Percentiles rank a stretch among this genome's conserved stretches.
These are phyloP conservation scores for Alopecurus myosuroides DNA, from an alignment of 176 grass and related monocot species.

Conservation along the genomic window DNA sequence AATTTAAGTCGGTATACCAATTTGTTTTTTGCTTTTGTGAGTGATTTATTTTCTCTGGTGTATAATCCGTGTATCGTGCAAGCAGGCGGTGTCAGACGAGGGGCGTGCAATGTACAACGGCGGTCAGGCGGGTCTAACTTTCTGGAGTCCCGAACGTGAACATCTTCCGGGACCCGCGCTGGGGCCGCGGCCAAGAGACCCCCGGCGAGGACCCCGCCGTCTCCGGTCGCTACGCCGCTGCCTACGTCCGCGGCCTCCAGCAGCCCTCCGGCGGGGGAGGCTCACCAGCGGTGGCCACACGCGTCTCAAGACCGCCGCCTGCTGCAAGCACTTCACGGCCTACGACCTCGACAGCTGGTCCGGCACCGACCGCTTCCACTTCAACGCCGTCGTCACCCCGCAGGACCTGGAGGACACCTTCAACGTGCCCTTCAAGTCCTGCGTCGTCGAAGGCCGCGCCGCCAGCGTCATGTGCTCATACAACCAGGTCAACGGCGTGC, in stretches of 20 bases:
- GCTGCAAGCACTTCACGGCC: constrained; percentile 98
- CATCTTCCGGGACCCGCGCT: constrained; percentile 81
- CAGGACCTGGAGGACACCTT: constrained; percentile 93
- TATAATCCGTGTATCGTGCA: not conserved
- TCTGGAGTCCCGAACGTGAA: constrained; percentile 95
- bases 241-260: constrained; percentile 76
- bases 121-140: constrained; percentile 59
- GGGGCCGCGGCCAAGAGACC: constrained; percentile 84
- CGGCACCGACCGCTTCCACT: constrained; percentile 63
- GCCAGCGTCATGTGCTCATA: constrained; percentile 93
- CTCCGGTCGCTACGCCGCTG: constrained; percentile 50
- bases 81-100: constrained; percentile 73
- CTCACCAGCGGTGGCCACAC: not conserved
- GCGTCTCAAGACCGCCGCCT: constrained; percentile 74
- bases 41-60: not conserved
- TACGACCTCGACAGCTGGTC: constrained; percentile 91
- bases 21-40: no score
- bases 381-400: constrained; percentile 64
- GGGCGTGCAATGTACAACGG: constrained; percentile 82
- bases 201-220: constrained; percentile 79
- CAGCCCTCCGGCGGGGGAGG: constrained; percentile 22
- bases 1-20: no score
- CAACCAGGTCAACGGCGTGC: constrained; percentile 94
- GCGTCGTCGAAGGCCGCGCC: constrained; percentile 51
- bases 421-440: constrained; percentile 74